These are phyloP conservation scores for Populus trichocarpa DNA, from an alignment of 441 rosid genomes.

Conservation along the genomic window DNA sequence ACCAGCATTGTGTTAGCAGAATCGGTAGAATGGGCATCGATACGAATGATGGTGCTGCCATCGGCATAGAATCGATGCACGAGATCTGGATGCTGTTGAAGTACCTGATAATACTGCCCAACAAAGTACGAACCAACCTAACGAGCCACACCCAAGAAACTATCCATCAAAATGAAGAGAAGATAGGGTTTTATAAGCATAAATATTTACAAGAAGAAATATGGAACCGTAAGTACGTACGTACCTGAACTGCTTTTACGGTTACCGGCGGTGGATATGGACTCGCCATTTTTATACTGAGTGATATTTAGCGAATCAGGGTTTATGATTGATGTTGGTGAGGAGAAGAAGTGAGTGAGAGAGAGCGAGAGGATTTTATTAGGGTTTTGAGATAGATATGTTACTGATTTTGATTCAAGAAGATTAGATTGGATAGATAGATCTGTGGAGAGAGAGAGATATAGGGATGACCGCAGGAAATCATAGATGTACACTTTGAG, in stretches of 20 bases:
- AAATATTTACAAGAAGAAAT: not conserved
- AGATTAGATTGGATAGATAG: not conserved
- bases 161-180: not conserved
- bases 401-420: not conserved
- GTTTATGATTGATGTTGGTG: constrained; percentile 6
- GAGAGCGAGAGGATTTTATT: not conserved
- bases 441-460: constrained; percentile 3
- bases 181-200: not conserved
- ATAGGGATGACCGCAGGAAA: constrained; percentile 16
- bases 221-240: not conserved
- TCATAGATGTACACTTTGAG: constrained; percentile 3
- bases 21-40: constrained; percentile 67
- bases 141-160: not conserved
- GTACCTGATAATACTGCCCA: constrained; percentile 78
- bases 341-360: not conserved
- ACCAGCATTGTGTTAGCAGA: constrained; percentile 77
- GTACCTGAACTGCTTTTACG: constrained; percentile 62
- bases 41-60: constrained; percentile 71
- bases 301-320: constrained; percentile 2
- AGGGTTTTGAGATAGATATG: not conserved
- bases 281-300: constrained; percentile 38
- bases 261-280: constrained; percentile 41
- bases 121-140: constrained; percentile 94
- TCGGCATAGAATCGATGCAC: constrained; percentile 85
- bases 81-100: constrained; percentile 75